Conservation (phyloP, 805 yeast genomes). For the Cyberlindnera euphorbiae region DNA sequence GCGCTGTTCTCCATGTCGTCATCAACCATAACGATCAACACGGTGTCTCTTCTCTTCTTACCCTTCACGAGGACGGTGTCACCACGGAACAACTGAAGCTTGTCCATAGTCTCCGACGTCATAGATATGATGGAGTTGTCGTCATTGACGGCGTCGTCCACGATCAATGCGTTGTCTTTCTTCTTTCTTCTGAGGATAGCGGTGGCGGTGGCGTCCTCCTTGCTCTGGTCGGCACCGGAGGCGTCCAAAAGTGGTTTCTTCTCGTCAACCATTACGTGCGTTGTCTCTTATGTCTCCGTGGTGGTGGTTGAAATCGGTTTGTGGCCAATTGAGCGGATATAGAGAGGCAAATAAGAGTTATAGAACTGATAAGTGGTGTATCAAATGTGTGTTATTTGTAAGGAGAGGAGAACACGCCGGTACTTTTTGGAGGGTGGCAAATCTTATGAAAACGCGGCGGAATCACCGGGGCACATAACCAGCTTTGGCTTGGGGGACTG, state of each 20-base stretch:
- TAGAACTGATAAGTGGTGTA: too few relatives aligned
- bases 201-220: constrained; percentile 82
- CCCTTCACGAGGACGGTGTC: constrained; percentile 97
- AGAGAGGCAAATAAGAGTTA: too few relatives aligned
- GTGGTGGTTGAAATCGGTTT: too few relatives aligned
- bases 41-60: constrained; percentile 96
- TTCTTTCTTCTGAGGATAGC: constrained; percentile 96
- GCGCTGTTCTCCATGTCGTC: constrained; percentile 96
- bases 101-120: constrained; percentile 93
- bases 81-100: constrained; percentile 91
- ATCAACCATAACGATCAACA: constrained; percentile 89
- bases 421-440: too few relatives aligned
- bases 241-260: constrained; percentile 51
- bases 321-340: too few relatives aligned
- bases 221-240: constrained; percentile 56
- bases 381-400: too few relatives aligned
- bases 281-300: too few relatives aligned
- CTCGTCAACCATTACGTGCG: constrained; percentile 29
- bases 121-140: constrained; percentile 96
- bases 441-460: too few relatives aligned
- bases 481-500: too few relatives aligned
- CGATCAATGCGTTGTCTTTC: constrained; percentile 89
- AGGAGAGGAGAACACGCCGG: too few relatives aligned
- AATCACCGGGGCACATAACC: too few relatives aligned
- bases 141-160: constrained; percentile 95